Evolutionary conservation across 2,329 filamentous ascomycete species (phyloP).

Genomic region (Pestalotiopsis sp.): DNA sequence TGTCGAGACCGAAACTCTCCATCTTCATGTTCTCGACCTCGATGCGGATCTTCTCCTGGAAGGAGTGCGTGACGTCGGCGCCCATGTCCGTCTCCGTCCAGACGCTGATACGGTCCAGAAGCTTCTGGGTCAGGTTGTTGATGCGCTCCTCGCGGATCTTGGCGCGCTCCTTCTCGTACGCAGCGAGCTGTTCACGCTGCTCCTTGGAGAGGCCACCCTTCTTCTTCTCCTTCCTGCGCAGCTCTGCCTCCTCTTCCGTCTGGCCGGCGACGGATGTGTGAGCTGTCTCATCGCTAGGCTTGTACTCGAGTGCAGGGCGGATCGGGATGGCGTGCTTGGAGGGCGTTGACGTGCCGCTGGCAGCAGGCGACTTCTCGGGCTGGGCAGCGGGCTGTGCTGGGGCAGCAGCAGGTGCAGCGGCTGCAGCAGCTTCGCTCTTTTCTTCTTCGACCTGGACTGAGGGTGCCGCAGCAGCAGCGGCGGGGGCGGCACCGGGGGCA

Average conservation of each 20-base stretch:
- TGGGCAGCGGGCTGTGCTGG: constrained; percentile 42
- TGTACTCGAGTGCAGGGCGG: constrained; percentile 86
- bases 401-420: constrained; percentile 26
- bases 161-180: constrained; percentile 84
- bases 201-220: constrained; percentile 86
- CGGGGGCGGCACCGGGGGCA: constrained; percentile 30
- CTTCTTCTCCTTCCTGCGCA: constrained; percentile 80
- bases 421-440: constrained; percentile 28
- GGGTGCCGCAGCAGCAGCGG: constrained; percentile 26
- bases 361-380: constrained; percentile 39
- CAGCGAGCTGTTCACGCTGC: constrained; percentile 87
- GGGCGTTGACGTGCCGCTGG: constrained; percentile 42
- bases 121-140: constrained; percentile 79
- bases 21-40: constrained; percentile 99
- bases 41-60: constrained; percentile 90
- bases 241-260: constrained; percentile 73
- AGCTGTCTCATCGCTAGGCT: constrained; percentile 76
- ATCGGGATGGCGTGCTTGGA: constrained; percentile 64
- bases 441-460: constrained; percentile 37
- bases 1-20: constrained; percentile 97
- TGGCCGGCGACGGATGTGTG: constrained; percentile 60
- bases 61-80: constrained; percentile 80
- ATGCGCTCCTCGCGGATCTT: constrained; percentile 88
- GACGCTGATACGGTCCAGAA: constrained; percentile 85
- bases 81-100: constrained; percentile 98